Evolutionary conservation across 768 basidiomycete genomes (phyloP).

Genomic region (Termitomyces heimii): DNA sequence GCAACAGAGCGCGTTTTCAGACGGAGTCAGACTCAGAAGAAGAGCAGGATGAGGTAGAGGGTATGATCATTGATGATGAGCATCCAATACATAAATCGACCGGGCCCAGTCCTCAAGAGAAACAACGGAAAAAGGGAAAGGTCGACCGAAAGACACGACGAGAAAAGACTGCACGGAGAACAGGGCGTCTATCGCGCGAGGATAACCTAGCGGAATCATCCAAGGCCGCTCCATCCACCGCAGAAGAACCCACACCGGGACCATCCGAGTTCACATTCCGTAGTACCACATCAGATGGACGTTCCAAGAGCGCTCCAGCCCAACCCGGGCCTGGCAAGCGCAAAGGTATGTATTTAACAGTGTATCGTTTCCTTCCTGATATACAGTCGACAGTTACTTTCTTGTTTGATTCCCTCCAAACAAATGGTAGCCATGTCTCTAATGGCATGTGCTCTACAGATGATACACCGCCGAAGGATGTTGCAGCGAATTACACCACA

Average conservation of each 20-base stretch:
- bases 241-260: not conserved
- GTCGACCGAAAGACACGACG: constrained; percentile 27
- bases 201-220: constrained; percentile 5
- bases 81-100: constrained; percentile 13
- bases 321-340: constrained; percentile 33
- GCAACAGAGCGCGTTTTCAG: constrained; percentile 2
- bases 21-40: constrained; percentile 16
- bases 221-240: not conserved
- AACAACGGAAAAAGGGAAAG: constrained; percentile 25
- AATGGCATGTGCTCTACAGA: constrained; percentile 17
- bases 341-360: constrained; percentile 32
- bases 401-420: constrained; percentile 28
- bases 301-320: constrained; percentile 15
- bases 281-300: constrained; percentile 1
- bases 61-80: constrained; percentile 42
- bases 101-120: constrained; percentile 16
- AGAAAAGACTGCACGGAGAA: constrained; percentile 22
- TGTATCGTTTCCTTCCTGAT: not conserved
- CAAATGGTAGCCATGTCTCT: constrained; percentile 26
- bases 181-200: constrained; percentile 17
- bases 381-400: constrained; percentile 21
- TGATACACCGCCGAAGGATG: constrained; percentile 26
- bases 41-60: constrained; percentile 43
- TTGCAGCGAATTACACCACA: constrained; percentile 22
- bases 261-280: not conserved